Percentiles rank a stretch among this genome's conserved stretches.
Evolutionary conservation across 345 rosid genomes (phyloP).

Genomic region (Arabidopsis arenosa): DNA sequence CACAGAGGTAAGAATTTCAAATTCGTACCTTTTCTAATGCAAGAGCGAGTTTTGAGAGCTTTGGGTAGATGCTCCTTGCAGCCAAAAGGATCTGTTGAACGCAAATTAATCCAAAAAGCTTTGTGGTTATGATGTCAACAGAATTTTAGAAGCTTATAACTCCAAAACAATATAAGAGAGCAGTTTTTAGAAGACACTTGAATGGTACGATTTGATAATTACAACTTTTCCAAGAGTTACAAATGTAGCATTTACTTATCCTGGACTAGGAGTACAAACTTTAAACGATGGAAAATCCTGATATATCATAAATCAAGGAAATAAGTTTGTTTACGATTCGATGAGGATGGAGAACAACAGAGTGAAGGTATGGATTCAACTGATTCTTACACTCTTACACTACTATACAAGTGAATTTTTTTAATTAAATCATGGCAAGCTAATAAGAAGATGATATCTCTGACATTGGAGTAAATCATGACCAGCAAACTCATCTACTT

Average conservation of each 20-base stretch:
- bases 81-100: slow-evolving; percentile 71
- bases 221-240: slow-evolving; percentile 5
- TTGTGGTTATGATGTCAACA: not conserved
- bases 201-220: slow-evolving; percentile 21
- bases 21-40: slow-evolving; percentile 85
- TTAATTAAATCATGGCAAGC: not conserved
- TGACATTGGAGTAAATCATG: not conserved
- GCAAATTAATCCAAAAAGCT: slow-evolving; percentile 2
- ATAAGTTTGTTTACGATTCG: not conserved
- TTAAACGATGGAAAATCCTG: not conserved
- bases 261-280: not conserved
- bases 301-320: not conserved
- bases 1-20: not conserved
- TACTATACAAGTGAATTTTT: not conserved
- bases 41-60: slow-evolving; percentile 87
- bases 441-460: not conserved
- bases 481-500: slow-evolving; percentile 28
- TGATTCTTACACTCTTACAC: not conserved
- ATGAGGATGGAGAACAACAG: slow-evolving; percentile 17
- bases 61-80: slow-evolving; percentile 80
- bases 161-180: not conserved
- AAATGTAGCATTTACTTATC: slow-evolving; percentile 7
- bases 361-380: slow-evolving; percentile 9
- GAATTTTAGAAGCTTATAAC: slow-evolving; percentile 1
- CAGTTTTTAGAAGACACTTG: not conserved